Conservation (phyloP, 768 basidiomycete genomes). For the Panellus pusillus region DNA sequence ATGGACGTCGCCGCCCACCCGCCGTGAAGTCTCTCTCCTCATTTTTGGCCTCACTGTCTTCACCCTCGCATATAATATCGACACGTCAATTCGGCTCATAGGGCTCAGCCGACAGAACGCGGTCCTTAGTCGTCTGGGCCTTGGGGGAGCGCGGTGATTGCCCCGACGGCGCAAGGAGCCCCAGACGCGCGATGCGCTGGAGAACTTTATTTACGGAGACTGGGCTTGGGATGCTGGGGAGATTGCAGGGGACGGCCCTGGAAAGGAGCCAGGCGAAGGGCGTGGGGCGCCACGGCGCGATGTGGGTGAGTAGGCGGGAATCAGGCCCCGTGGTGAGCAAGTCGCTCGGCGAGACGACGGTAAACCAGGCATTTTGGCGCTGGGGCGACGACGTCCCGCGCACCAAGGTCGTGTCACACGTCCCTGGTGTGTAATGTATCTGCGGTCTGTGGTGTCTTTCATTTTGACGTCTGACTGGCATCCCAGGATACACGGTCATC, state of each 20-base stretch:
- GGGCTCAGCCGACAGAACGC: conserved; percentile 45
- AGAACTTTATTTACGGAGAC: conserved; percentile 64
- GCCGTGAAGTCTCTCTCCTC: conserved; percentile 71
- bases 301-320: conserved; percentile 40
- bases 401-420: conserved; percentile 60
- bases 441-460: conserved; percentile 1
- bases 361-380: conserved; percentile 52
- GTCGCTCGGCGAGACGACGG: conserved; percentile 35
- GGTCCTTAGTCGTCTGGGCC: conserved; percentile 40
- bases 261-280: conserved; percentile 47
- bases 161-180: conserved; percentile 47
- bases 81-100: conserved; percentile 56
- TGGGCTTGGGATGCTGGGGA: conserved; percentile 67
- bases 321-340: conserved; percentile 26
- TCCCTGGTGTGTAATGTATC: conserved; percentile 50
- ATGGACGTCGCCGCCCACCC: conserved; percentile 67
- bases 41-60: conserved; percentile 66
- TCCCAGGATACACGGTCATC: conserved; percentile 76
- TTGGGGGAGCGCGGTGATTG: conserved; percentile 39
- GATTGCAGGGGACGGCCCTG: conserved; percentile 55
- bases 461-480: background rate
- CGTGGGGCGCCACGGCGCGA: conserved; percentile 42
- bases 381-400: conserved; percentile 60
- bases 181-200: conserved; percentile 58
- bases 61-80: conserved; percentile 73